Evolutionary conservation across 345 rosid species (phyloP).

Genomic region (Cardamine chenopodiifolia): DNA sequence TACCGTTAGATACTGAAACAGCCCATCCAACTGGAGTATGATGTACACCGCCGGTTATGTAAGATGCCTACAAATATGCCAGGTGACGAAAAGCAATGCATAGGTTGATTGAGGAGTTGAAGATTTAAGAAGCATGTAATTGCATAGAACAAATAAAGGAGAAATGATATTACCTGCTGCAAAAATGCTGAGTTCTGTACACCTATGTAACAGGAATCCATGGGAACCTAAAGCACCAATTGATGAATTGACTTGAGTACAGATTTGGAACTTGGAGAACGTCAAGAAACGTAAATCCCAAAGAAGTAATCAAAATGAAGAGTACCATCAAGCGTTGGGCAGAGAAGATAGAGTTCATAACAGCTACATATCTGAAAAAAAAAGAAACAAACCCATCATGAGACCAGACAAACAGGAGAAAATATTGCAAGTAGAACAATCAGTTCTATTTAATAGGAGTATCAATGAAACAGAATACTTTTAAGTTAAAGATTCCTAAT

Average conservation of each 20-base stretch:
- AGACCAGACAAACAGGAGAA: slow-evolving; percentile 29
- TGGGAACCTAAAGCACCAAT: slow-evolving; percentile 68
- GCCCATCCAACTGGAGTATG: slow-evolving; percentile 91
- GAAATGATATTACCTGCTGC: slow-evolving; percentile 68
- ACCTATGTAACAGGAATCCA: slow-evolving; percentile 89
- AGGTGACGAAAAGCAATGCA: slow-evolving; percentile 28
- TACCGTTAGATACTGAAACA: slow-evolving; percentile 85
- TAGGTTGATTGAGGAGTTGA: not conserved
- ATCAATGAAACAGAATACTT: not conserved
- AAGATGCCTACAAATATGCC: slow-evolving; percentile 68
- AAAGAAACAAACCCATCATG: slow-evolving; percentile 7
- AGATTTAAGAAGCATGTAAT: slow-evolving; percentile 4
- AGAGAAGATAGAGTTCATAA: slow-evolving; percentile 96
- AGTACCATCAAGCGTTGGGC: slow-evolving; percentile 88
- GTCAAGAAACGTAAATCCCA: not conserved
- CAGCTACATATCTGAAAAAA: slow-evolving; percentile 83
- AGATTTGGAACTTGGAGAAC: not conserved
- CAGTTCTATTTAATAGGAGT: not conserved
- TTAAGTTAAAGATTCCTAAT: not conserved
- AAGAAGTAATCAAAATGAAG: slow-evolving; percentile 18
- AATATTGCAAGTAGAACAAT: not conserved
- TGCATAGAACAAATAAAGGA: not conserved
- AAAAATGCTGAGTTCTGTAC: slow-evolving; percentile 84
- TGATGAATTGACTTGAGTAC: slow-evolving; percentile 24
- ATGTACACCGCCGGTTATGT: slow-evolving; percentile 89